Conservation (phyloP, 2,329 filamentous ascomycete genomes). For the Ophiosphaerella narmari region DNA sequence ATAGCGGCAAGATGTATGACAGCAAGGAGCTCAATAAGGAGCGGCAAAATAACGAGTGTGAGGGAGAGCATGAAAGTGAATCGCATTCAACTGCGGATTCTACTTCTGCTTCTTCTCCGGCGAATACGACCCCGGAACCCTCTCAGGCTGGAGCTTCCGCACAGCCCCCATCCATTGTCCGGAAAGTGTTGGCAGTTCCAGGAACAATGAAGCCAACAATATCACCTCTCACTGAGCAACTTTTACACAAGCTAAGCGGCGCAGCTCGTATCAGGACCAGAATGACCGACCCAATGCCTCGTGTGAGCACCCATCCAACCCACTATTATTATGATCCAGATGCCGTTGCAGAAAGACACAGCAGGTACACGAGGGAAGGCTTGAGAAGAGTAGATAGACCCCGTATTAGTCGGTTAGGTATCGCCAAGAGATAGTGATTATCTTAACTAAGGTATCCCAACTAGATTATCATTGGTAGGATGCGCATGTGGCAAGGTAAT, state of each 20-base stretch:
- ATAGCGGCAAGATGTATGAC: too few species aligned
- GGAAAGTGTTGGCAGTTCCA: background rate
- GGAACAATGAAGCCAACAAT: constrained; percentile 2
- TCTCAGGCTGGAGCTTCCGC: background rate
- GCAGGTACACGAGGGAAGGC: constrained; percentile 9
- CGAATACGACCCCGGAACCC: background rate
- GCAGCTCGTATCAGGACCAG: background rate
- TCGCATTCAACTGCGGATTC: too few species aligned
- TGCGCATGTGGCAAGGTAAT: too few species aligned
- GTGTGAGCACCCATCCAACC: constrained; percentile 6
- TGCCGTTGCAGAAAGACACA: constrained; percentile 3
- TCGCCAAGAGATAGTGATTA: too few species aligned
- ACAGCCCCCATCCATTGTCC: background rate
- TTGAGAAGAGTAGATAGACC: constrained; percentile 1
- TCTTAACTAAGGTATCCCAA: too few species aligned
- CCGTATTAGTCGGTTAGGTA: background rate
- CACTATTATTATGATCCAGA: constrained; percentile 4
- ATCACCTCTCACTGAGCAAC: background rate
- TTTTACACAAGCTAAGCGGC: constrained; percentile 3
- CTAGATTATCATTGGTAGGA: too few species aligned
- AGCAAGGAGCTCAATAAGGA: too few species aligned
- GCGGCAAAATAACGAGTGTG: too few species aligned
- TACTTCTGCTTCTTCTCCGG: too few species aligned
- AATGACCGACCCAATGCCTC: background rate
- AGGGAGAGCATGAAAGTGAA: too few species aligned